Percentiles rank a stretch among this genome's conserved stretches.
phyloP scores from a whole-genome alignment of 345 rosid species.

The Ceriops zippeliana region DNA sequence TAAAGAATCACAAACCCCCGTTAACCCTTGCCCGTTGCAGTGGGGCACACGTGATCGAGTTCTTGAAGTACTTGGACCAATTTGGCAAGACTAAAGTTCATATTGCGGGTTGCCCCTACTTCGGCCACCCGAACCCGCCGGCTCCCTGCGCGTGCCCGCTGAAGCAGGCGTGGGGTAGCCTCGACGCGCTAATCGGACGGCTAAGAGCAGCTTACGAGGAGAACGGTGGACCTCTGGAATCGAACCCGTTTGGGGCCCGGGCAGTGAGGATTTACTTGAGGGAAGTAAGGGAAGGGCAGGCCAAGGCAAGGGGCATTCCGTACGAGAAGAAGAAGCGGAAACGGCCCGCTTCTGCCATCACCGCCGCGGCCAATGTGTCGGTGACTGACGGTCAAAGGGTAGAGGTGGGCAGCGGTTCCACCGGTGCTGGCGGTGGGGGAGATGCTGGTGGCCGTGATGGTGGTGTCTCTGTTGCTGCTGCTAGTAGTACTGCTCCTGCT shows the following conservation, averaged over 20 bases:
- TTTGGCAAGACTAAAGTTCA: slow-evolving; percentile 38
- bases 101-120: slow-evolving; percentile 28
- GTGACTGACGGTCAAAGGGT: neutral
- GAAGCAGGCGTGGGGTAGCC: slow-evolving; percentile 34
- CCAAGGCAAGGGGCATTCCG: slow-evolving; percentile 34
- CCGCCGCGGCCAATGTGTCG: neutral
- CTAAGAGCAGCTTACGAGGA: slow-evolving; percentile 32
- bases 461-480: slow-evolving; percentile 9
- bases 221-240: slow-evolving; percentile 30
- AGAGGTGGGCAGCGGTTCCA: neutral
- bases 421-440: slow-evolving; percentile 6
- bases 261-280: slow-evolving; percentile 34
- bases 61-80: slow-evolving; percentile 33
- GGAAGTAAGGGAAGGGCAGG: slow-evolving; percentile 32
- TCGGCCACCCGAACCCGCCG: slow-evolving; percentile 31
- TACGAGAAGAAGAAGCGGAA: slow-evolving; percentile 37
- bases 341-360: slow-evolving; percentile 1
- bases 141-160: slow-evolving; percentile 33
- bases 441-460: slow-evolving; percentile 8
- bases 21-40: slow-evolving; percentile 30
- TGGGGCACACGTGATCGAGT: slow-evolving; percentile 36
- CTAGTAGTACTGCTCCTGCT: neutral
- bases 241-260: slow-evolving; percentile 31
- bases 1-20: slow-evolving; percentile 33
- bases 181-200: slow-evolving; percentile 34